Evolutionary conservation across 352 stramenopile genomes (phyloP).

Genomic region (Aphanomyces cochlioides): DNA sequence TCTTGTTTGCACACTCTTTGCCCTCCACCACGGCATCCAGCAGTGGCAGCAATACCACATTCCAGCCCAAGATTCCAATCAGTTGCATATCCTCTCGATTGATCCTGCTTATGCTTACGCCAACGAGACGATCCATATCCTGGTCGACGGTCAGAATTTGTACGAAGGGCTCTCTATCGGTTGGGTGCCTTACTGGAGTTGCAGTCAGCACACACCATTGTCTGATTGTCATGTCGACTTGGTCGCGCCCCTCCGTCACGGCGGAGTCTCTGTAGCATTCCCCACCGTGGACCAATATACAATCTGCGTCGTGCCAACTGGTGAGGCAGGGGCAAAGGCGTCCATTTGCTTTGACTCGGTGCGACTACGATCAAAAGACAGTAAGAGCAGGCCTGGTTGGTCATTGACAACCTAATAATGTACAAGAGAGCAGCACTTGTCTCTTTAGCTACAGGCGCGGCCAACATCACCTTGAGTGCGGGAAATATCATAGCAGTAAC

Average conservation of each 20-base stretch:
- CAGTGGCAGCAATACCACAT: not conserved
- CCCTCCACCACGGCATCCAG: not conserved
- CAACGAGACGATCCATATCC: constrained; percentile 9
- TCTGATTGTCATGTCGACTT: not conserved
- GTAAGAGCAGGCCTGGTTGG: constrained; percentile 11
- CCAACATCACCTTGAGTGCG: not conserved
- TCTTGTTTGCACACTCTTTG: not conserved
- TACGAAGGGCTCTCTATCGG: constrained; percentile 5
- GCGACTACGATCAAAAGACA: constrained; percentile 7
- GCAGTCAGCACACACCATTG: not conserved
- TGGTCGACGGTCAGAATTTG: constrained; percentile 2
- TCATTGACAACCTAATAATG: not conserved
- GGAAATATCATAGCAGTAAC: constrained; percentile 13
- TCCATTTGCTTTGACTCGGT: constrained; percentile 13
- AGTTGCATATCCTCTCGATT: not conserved
- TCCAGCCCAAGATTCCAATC: not conserved
- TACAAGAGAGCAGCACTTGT: not conserved
- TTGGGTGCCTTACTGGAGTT: constrained; percentile 11
- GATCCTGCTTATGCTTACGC: constrained; percentile 11
- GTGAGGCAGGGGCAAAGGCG: not conserved
- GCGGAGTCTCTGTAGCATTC: constrained; percentile 3
- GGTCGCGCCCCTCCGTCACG: not conserved
- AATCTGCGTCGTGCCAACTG: not conserved
- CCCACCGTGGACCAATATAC: constrained; percentile 18
- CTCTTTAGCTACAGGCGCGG: not conserved